A percentile compares a stretch with the other conserved stretches of the same genome.
These are phyloP conservation scores for Neurospora sp. DNA, from an alignment of 495 filamentous ascomycete species.

Conservation along the genomic window DNA sequence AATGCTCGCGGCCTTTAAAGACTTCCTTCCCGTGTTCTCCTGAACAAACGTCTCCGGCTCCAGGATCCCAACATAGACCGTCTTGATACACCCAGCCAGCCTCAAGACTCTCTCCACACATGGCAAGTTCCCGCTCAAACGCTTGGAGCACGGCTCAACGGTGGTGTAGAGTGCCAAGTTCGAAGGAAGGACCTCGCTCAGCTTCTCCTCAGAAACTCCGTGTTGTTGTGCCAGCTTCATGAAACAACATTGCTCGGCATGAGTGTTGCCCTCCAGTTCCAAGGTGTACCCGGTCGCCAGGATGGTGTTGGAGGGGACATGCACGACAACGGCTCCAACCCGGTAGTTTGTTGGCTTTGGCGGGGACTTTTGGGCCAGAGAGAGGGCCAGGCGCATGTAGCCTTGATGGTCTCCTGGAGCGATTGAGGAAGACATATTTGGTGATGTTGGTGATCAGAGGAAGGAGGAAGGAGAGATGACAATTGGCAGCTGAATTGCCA, in stretches of 20 bases:
- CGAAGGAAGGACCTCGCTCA: conserved; percentile 45
- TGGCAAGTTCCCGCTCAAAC: conserved; percentile 69
- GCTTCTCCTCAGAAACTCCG: conserved; percentile 42
- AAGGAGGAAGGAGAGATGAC: not conserved
- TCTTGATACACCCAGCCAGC: conserved; percentile 53
- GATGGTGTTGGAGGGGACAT: conserved; percentile 46
- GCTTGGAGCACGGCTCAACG: conserved; percentile 81
- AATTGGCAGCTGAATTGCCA: not conserved
- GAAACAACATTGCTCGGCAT: conserved; percentile 89
- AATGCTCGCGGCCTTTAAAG: conserved; percentile 65
- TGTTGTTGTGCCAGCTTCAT: conserved; percentile 53
- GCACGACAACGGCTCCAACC: conserved; percentile 76
- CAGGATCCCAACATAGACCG: conserved; percentile 77
- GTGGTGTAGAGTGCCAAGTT: conserved; percentile 74
- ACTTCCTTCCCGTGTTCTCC: conserved; percentile 61
- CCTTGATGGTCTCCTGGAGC: conserved; percentile 41
- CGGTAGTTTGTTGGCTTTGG: conserved; percentile 86
- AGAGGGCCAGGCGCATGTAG: conserved; percentile 65
- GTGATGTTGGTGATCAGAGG: not conserved
- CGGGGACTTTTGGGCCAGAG: conserved; percentile 64
- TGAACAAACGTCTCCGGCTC: conserved; percentile 86
- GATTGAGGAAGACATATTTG: conserved; percentile 14
- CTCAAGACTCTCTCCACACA: conserved; percentile 74
- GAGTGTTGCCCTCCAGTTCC: conserved; percentile 85
- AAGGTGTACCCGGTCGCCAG: conserved; percentile 84